Evolutionary conservation across 768 basidiomycete species (phyloP).

Genomic region (Lentinula detonsa): DNA sequence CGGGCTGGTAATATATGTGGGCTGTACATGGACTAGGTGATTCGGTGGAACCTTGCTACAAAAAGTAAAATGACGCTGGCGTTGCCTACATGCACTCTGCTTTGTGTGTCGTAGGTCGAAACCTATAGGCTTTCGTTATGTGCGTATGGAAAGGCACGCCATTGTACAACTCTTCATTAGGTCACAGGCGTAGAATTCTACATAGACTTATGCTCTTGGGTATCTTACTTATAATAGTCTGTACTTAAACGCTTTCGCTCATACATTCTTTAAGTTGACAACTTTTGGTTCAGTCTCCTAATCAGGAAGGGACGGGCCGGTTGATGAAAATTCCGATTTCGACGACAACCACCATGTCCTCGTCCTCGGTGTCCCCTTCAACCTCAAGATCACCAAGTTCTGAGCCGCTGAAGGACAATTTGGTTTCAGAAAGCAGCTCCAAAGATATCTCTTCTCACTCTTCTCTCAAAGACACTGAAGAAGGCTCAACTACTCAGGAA

Average conservation of each 20-base stretch:
- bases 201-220: neutral
- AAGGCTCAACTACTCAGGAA: neutral
- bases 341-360: conserved; percentile 1
- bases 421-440: neutral
- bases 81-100: neutral
- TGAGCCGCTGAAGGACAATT: neutral
- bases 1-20: neutral
- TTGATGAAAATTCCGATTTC: neutral
- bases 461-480: conserved; percentile 1
- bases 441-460: neutral
- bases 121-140: neutral
- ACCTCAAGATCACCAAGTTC: conserved; percentile 1
- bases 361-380: neutral
- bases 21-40: neutral
- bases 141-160: neutral
- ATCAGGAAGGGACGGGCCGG: neutral
- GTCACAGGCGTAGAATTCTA: neutral
- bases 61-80: neutral
- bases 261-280: too few relatives aligned
- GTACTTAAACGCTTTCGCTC: neutral
- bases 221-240: neutral
- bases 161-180: neutral
- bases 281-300: neutral
- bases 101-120: neutral
- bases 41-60: neutral